Conservation (phyloP, 225 moss, liverwort and hornwort genomes). For the Bryum argenteum region DNA sequence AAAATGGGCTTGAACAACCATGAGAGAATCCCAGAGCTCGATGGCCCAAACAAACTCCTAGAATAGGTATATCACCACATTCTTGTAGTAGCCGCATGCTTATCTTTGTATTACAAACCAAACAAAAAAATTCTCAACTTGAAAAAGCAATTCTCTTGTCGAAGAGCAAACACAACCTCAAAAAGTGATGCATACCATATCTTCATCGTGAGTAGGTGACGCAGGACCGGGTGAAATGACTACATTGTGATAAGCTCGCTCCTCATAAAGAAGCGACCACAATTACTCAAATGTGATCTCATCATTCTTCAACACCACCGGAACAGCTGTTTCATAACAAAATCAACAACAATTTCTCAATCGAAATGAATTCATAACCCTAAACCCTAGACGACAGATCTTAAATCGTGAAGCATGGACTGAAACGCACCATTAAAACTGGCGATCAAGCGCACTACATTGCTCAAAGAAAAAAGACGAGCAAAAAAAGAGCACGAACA, state of each 20-base stretch:
- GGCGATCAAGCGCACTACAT: not conserved
- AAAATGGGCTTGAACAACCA: too few species aligned
- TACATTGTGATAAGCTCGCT: conserved; percentile 88
- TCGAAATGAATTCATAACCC: conserved; percentile 16
- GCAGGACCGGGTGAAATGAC: conserved; percentile 99
- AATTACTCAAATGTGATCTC: conserved; percentile 80
- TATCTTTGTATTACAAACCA: conserved; percentile 61
- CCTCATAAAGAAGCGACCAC: conserved; percentile 61
- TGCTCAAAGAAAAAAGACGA: not conserved
- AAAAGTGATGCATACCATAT: conserved; percentile 63
- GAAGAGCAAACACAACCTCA: too few species aligned
- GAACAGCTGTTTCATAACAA: too few species aligned
- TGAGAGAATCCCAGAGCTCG: too few species aligned
- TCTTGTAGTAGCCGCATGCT: conserved; percentile 79
- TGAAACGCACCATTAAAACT: not conserved
- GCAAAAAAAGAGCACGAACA: conserved; percentile 57
- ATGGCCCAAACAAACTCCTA: conserved; percentile 97
- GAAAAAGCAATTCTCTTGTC: too few species aligned
- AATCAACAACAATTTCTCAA: too few species aligned
- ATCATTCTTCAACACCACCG: conserved; percentile 92
- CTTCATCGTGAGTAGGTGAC: conserved; percentile 76
- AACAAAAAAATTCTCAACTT: too few species aligned
- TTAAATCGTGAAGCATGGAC: conserved; percentile 28
- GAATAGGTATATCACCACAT: conserved; percentile 85
- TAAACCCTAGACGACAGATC: conserved; percentile 42